phyloP scores from a whole-genome alignment of 2,329 filamentous ascomycete genomes.

The Fusarium coffeatum region DNA sequence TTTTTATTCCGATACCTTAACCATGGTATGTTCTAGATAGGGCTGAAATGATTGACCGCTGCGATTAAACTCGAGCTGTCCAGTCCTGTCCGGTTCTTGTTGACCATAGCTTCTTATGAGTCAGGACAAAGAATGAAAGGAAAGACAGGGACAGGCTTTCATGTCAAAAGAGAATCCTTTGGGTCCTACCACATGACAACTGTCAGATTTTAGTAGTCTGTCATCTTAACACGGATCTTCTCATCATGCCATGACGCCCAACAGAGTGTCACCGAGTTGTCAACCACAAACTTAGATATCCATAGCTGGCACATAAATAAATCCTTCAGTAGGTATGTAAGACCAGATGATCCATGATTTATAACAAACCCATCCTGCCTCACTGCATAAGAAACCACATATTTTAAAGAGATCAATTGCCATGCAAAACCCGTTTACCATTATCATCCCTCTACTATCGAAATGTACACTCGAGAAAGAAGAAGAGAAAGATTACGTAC shows the following conservation, averaged over 20 bases:
- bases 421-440: slow-evolving; percentile 28
- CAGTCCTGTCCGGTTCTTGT: background rate
- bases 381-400: background rate
- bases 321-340: background rate
- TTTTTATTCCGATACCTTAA: background rate
- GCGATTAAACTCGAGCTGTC: background rate
- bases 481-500: slow-evolving; percentile 38
- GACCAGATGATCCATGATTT: background rate
- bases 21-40: slow-evolving; percentile 3
- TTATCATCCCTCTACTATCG: slow-evolving; percentile 26
- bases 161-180: background rate
- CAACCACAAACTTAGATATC: slow-evolving; percentile 12
- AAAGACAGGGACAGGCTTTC: background rate
- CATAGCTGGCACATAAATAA: background rate
- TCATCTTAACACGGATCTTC: slow-evolving; percentile 7
- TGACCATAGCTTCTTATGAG: background rate
- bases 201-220: slow-evolving; percentile 17
- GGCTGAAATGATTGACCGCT: slow-evolving; percentile 48
- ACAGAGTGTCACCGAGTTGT: background rate
- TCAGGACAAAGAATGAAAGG: background rate
- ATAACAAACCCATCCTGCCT: background rate
- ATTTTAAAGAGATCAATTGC: background rate
- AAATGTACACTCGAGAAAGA: slow-evolving; percentile 41
- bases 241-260: slow-evolving; percentile 1
- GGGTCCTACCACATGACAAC: slow-evolving; percentile 1